Conservation (phyloP, 1,284 basidiomycete genomes). For the Sanguinoderma infundibulare region DNA sequence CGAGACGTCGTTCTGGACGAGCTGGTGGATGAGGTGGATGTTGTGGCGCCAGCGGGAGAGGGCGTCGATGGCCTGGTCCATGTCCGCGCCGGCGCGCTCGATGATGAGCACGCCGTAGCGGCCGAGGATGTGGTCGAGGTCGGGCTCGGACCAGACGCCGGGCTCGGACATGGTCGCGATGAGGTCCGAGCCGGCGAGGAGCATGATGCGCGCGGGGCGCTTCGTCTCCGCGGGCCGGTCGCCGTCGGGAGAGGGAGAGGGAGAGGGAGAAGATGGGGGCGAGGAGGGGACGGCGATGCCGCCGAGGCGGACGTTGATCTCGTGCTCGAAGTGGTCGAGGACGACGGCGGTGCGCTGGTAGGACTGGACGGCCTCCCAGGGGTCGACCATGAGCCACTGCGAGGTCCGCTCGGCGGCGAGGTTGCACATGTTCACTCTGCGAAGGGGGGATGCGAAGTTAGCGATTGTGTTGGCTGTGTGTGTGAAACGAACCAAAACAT, state of each 20-base stretch:
- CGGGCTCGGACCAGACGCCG: conserved; percentile 96
- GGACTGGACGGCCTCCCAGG: conserved; percentile 94
- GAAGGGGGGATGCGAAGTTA: conserved; percentile 2
- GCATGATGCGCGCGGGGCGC: conserved; percentile 76
- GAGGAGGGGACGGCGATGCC: conserved; percentile 52
- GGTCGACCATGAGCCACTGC: conserved; percentile 90
- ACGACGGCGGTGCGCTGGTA: conserved; percentile 97
- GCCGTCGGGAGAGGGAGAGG: background rate
- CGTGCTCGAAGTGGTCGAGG: conserved; percentile 93
- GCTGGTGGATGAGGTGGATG: conserved; percentile 92
- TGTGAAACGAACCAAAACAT: too few relatives aligned
- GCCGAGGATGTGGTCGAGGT: conserved; percentile 97
- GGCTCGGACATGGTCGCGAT: conserved; percentile 99
- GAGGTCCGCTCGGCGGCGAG: conserved; percentile 84
- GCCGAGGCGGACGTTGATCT: conserved; percentile 84
- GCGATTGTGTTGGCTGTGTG: background rate
- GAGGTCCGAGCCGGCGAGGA: conserved; percentile 95
- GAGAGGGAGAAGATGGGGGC: conserved; percentile 52
- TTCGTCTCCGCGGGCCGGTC: conserved; percentile 35
- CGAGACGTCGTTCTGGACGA: conserved; percentile 98
- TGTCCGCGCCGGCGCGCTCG: conserved; percentile 93
- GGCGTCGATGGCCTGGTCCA: conserved; percentile 80
- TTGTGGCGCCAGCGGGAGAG: conserved; percentile 85
- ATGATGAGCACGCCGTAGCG: conserved; percentile 95
- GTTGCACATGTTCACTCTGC: conserved; percentile 87